These are phyloP conservation scores for Acacia melanoxylon DNA, from an alignment of 306 rosid genomes.

Conservation along the genomic window DNA sequence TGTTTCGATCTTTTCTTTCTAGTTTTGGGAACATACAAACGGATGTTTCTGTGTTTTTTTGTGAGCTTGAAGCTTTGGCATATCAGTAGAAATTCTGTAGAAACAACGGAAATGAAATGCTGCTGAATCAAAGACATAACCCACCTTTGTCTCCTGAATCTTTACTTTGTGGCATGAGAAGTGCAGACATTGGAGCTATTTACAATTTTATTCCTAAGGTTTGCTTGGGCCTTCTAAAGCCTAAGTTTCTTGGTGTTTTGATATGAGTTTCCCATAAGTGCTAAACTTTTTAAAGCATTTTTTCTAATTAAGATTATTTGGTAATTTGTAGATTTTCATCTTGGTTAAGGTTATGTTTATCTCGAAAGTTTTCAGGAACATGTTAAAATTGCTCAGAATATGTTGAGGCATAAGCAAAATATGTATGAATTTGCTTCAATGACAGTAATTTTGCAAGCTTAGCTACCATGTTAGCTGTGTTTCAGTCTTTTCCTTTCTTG, in stretches of 20 bases:
- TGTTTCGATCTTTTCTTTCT: neutral
- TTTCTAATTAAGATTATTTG: neutral
- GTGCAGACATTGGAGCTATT: neutral
- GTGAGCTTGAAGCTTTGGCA: neutral
- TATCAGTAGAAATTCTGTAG: neutral
- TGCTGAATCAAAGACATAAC: too few species aligned
- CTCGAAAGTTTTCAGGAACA: neutral
- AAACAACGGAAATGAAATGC: neutral
- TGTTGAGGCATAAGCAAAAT: neutral
- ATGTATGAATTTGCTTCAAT: neutral
- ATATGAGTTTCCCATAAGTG: neutral
- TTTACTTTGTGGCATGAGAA: neutral
- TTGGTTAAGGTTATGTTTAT: neutral
- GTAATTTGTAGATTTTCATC: neutral
- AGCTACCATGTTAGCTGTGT: neutral
- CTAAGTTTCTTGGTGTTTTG: neutral
- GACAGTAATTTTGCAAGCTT: neutral
- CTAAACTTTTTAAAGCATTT: neutral
- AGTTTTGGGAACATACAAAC: neutral
- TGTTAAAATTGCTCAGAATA: neutral
- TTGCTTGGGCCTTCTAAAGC: neutral
- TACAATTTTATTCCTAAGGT: neutral
- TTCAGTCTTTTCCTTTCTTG: neutral
- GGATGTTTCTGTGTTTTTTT: neutral
- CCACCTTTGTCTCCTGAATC: neutral